These are phyloP conservation scores for Phytopythium aichiense DNA, from an alignment of 352 stramenopile genomes.

Conservation along the genomic window DNA sequence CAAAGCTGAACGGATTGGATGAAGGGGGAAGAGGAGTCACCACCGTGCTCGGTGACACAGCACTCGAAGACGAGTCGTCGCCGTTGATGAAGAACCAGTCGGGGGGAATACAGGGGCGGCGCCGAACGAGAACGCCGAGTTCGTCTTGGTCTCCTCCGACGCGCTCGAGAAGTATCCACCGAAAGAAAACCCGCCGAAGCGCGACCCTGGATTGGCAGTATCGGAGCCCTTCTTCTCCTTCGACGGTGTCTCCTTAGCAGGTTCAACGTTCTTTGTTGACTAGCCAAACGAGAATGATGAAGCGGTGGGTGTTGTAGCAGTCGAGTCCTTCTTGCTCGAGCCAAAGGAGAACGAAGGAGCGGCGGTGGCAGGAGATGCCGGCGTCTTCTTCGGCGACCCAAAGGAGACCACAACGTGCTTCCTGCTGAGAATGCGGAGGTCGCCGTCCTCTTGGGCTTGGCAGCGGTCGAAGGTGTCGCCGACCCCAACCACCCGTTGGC, in stretches of 20 bases:
- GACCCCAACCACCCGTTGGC: slow-evolving; percentile 5
- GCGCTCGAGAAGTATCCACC: slow-evolving; percentile 16
- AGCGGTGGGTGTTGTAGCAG: background rate
- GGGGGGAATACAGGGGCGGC: slow-evolving; percentile 11
- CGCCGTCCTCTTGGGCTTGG: slow-evolving; percentile 4
- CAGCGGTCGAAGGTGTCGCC: slow-evolving; percentile 9
- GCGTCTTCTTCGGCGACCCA: slow-evolving; percentile 5
- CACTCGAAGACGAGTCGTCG: slow-evolving; percentile 19
- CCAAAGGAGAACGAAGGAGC: slow-evolving; percentile 7
- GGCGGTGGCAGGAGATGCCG: background rate
- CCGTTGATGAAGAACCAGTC: slow-evolving; percentile 12
- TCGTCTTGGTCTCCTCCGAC: slow-evolving; percentile 23
- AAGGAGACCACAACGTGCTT: slow-evolving; percentile 5
- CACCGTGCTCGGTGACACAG: slow-evolving; percentile 10
- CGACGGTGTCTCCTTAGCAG: background rate
- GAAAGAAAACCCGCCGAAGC: slow-evolving; percentile 42
- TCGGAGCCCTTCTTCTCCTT: slow-evolving; percentile 14
- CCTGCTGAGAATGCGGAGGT: background rate
- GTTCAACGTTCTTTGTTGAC: slow-evolving; percentile 4
- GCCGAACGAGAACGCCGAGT: slow-evolving; percentile 45
- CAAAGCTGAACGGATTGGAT: slow-evolving; percentile 34
- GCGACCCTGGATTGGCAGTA: slow-evolving; percentile 17
- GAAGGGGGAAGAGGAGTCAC: slow-evolving; percentile 9
- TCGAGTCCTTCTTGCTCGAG: slow-evolving; percentile 1
- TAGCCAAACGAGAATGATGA: slow-evolving; percentile 7